Evolutionary conservation across 1,284 basidiomycete genomes (phyloP).

Genomic region (Tremellales sp.): DNA sequence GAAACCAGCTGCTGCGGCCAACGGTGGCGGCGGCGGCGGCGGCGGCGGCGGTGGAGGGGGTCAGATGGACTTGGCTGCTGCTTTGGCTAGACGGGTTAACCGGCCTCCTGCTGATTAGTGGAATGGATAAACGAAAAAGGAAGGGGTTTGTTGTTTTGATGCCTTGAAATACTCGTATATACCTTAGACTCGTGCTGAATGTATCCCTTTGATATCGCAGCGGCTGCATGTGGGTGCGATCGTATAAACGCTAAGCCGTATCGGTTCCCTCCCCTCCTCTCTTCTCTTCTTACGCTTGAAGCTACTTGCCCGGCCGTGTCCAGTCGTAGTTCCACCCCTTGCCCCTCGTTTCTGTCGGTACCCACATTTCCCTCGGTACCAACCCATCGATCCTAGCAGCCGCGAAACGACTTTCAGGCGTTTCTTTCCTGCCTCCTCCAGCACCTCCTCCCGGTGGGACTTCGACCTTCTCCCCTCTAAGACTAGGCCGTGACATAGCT

Average conservation of each 20-base stretch:
- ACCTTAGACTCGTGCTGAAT: too few species aligned
- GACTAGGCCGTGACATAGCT: conserved; percentile 63
- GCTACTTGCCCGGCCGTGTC: conserved; percentile 31
- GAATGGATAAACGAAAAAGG: too few species aligned
- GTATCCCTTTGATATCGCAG: too few species aligned
- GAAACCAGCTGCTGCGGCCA: conserved; percentile 41
- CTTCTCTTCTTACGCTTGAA: too few species aligned
- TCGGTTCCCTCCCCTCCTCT: too few species aligned
- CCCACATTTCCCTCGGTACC: conserved; percentile 59
- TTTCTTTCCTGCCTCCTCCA: conserved; percentile 60
- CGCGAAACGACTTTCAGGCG: conserved; percentile 60
- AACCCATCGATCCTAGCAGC: conserved; percentile 75
- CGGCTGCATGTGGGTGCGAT: conserved; percentile 1
- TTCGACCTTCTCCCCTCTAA: conserved; percentile 50
- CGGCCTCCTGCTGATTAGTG: too few species aligned
- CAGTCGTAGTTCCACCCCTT: conserved; percentile 47
- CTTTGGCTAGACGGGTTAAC: conserved; percentile 30
- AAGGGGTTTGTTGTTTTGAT: too few species aligned
- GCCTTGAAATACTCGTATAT: too few species aligned
- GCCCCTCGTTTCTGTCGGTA: conserved; percentile 45
- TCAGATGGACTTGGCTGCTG: conserved; percentile 75
- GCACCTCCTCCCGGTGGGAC: not conserved
- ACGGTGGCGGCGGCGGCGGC: conserved; percentile 18
- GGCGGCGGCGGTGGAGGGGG: conserved; percentile 53
- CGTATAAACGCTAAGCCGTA: too few species aligned